Evolutionary conservation across 148 eudicot genomes (phyloP).

Genomic region (Chenopodium album): DNA sequence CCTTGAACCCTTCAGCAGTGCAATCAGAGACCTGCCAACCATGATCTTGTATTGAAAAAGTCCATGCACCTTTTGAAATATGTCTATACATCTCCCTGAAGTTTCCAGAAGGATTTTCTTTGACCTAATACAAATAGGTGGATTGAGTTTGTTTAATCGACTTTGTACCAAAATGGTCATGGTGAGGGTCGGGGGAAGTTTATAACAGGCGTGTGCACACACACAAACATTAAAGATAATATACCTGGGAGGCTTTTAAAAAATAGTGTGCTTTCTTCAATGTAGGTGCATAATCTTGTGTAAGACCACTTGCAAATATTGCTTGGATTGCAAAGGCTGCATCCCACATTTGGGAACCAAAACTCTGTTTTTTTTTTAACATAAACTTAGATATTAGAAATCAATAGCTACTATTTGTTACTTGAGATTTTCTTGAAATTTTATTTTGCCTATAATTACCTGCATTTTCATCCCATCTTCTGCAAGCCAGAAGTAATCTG

Average conservation of each 20-base stretch:
- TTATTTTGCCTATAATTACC: slow-evolving; percentile 27
- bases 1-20: slow-evolving; percentile 72
- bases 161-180: background rate
- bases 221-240: background rate
- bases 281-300: slow-evolving; percentile 39
- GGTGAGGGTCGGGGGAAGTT: background rate
- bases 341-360: slow-evolving; percentile 64
- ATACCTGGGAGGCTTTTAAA: slow-evolving; percentile 57
- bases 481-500: slow-evolving; percentile 63
- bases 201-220: background rate
- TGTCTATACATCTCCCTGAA: slow-evolving; percentile 48
- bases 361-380: slow-evolving; percentile 30
- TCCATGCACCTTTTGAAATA: slow-evolving; percentile 62
- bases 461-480: slow-evolving; percentile 83
- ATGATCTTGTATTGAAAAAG: slow-evolving; percentile 67
- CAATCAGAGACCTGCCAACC: slow-evolving; percentile 83
- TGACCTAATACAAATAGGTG: slow-evolving; percentile 27
- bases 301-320: slow-evolving; percentile 36
- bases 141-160: too few relatives aligned
- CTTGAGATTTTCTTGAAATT: background rate
- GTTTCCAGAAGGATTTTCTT: slow-evolving; percentile 53
- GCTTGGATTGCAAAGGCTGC: slow-evolving; percentile 51
- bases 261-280: slow-evolving; percentile 52
- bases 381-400: background rate
- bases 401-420: background rate